Percentiles rank a stretch among this genome's conserved stretches.
phyloP scores from a whole-genome alignment of 306 rosid species.

The Datisca glomerata region DNA sequence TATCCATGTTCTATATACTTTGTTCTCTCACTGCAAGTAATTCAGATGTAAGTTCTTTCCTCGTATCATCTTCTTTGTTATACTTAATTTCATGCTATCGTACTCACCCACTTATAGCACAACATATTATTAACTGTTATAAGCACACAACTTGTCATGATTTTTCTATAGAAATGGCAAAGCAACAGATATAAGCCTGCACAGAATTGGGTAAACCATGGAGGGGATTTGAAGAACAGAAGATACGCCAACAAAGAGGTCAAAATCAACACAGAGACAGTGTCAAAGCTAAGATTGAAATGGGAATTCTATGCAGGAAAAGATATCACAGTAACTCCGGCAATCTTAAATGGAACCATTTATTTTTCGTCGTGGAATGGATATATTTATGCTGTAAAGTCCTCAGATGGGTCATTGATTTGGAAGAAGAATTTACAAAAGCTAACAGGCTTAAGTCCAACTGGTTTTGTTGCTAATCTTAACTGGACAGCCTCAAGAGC shows the following conservation, averaged over 20 bases:
- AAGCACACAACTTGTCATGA: no score
- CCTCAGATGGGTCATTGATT: constrained; percentile 22
- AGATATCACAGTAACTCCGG: constrained; percentile 49
- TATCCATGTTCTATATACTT: no score
- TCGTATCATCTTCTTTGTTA: no score
- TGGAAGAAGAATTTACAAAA: constrained; percentile 28
- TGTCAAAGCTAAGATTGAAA: constrained; percentile 23
- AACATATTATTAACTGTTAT: no score
- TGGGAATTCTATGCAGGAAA: constrained; percentile 45
- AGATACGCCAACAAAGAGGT: constrained; percentile 40
- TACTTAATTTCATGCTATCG: no score
- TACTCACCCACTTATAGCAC: no score
- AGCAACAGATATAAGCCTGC: no score
- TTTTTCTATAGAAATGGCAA: no score
- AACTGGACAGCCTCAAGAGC: constrained; percentile 34
- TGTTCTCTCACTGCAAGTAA: no score
- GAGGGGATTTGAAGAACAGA: constrained; percentile 47
- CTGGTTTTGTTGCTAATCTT: constrained; percentile 19
- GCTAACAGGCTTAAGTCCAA: constrained; percentile 27
- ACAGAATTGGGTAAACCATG: constrained; percentile 58
- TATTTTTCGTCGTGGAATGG: constrained; percentile 72
- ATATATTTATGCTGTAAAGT: constrained; percentile 28
- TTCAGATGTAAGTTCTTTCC: no score
- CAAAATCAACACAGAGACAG: constrained; percentile 34
- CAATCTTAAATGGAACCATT: constrained; percentile 22